A percentile compares a stretch with the other conserved stretches of the same genome.
phyloP scores from a whole-genome alignment of 2,329 filamentous ascomycete genomes.

The Ascocoryne sarcoides region DNA sequence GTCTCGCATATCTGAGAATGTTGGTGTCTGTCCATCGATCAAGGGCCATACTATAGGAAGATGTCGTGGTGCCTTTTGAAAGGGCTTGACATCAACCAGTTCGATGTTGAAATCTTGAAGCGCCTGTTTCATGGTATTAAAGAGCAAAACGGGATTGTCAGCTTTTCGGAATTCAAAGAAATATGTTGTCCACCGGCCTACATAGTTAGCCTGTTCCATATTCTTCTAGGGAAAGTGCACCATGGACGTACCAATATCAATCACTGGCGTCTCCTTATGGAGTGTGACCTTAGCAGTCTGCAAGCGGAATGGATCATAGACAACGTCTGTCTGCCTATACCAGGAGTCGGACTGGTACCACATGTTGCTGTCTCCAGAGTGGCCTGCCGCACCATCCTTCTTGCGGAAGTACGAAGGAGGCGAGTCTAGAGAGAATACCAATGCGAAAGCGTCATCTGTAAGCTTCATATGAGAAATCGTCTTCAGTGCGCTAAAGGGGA shows the following conservation, averaged over 20 bases:
- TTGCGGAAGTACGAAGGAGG: conserved; percentile 34
- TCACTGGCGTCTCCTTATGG: conserved; percentile 39
- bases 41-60: conserved; percentile 35
- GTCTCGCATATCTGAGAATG: conserved; percentile 14
- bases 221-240: background rate
- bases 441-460: conserved; percentile 26
- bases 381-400: conserved; percentile 30
- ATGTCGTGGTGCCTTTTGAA: conserved; percentile 33
- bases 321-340: conserved; percentile 56
- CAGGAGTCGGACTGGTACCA: conserved; percentile 51
- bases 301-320: conserved; percentile 34
- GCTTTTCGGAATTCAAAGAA: conserved; percentile 36
- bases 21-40: conserved; percentile 25
- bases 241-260: conserved; percentile 42
- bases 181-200: conserved; percentile 56
- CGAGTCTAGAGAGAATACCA: conserved; percentile 40
- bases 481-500: conserved; percentile 36
- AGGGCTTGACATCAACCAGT: conserved; percentile 35
- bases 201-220: background rate
- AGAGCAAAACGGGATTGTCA: conserved; percentile 3
- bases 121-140: conserved; percentile 16
- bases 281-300: conserved; percentile 35
- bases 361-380: conserved; percentile 31
- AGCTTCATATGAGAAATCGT: conserved; percentile 33
- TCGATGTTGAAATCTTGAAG: conserved; percentile 67